Base-by-base conservation (phyloP, 176 grass and related monocot species). In the Paspalum vaginatum region DNA sequence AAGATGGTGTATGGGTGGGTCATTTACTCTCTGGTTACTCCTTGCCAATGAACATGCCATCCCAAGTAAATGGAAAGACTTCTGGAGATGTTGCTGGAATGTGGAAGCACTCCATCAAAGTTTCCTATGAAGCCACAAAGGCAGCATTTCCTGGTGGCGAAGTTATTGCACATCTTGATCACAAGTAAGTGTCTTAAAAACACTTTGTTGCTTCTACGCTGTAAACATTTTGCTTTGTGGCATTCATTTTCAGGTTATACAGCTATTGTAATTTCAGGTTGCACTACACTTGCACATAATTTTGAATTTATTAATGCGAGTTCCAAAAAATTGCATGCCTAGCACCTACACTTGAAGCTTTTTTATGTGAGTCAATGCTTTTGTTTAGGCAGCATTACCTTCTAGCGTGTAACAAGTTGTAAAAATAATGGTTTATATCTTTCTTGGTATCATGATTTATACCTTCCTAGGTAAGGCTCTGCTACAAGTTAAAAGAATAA, bases 141-240 rank as follows among this genome's bases (percentile, higher is more conserved):
- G 80, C 88, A 70, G 95, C 86, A 64, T 98, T 98, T 89, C 95
- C 95, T 51, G 95, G 85, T 41, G 95, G 92, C 78, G 87, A 98
- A 80, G 57, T 98, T 68, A 87, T 98, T 25, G 95, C 95, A 32
- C 92, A 98, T 89, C 85, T 98, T n/a, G 95, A 98, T 98, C 95
- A 94, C 45, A 98, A 92, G 95, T 98, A 92, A 87, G 88, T 80
- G 20, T n/a, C 12, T 46, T 60, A 40, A 55, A 22, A n/a, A n/a
- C 44, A 79, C 11, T 58, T 84, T 21, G 50, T 15, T 53, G 5
- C 21, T 58, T 51, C 39, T 68, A 68, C 24, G 32, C 2, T 56
- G 2, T 76, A 22, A 81, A 77, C 13, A 62, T 39, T 17, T 6
- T 53, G 12, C 14, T 38, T 62, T 22, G 61, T 8, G 61, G 54